A percentile compares a stretch with the other conserved stretches of the same genome.
Conservation (phyloP, 306 rosid genomes). For the Lathyrus sativus region DNA sequence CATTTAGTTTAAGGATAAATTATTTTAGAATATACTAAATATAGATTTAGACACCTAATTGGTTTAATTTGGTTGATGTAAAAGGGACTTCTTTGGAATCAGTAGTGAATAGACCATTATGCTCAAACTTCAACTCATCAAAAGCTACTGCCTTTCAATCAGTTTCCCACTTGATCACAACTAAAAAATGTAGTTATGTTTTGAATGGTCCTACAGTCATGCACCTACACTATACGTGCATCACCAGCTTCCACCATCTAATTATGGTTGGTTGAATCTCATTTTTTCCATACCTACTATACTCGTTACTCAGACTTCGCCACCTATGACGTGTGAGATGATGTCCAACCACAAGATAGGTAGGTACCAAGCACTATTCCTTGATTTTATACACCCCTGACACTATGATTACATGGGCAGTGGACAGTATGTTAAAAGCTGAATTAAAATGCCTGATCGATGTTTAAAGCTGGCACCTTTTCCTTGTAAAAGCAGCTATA, state of each 20-base stretch:
- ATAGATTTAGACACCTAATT: neutral
- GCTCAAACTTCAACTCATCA: conserved; percentile 1
- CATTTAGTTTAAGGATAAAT: conserved; percentile 10
- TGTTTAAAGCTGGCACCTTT: neutral
- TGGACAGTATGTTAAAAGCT: neutral
- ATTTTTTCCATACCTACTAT: neutral
- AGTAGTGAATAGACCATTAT: neutral
- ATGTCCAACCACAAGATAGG: neutral
- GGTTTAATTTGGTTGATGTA: neutral
- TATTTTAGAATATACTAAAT: neutral
- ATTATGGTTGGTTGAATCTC: neutral
- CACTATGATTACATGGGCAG: neutral
- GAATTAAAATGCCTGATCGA: neutral
- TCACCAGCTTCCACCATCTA: conserved; percentile 1
- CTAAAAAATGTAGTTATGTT: neutral
- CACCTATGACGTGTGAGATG: neutral
- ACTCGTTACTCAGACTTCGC: neutral
- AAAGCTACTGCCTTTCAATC: neutral
- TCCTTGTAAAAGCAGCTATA: conserved; percentile 1
- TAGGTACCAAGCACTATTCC: neutral
- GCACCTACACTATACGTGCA: neutral
- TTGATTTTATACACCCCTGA: neutral
- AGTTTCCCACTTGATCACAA: neutral
- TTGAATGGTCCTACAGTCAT: neutral
- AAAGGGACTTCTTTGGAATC: neutral